A percentile compares a stretch with the other conserved stretches of the same genome.
Conservation (phyloP, 805 yeast genomes). For the Hanseniaspora vineae region DNA sequence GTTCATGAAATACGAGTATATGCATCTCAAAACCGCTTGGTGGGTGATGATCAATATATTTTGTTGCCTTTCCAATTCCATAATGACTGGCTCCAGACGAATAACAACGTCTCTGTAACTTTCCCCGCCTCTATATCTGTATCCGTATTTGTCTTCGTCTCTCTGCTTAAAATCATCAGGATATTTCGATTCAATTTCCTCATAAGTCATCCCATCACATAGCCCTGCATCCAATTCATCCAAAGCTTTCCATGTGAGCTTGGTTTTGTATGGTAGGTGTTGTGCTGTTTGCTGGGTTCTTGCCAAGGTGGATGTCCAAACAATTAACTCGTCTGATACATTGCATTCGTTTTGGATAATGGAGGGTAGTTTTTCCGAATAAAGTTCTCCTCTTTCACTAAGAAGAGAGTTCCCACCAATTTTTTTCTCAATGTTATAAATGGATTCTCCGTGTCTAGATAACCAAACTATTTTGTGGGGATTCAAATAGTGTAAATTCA, state of each 20-base stretch:
- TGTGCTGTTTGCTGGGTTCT: conserved; percentile 91
- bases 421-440: conserved; percentile 83
- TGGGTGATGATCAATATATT: conserved; percentile 92
- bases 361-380: conserved; percentile 70
- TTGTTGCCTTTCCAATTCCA: conserved; percentile 97
- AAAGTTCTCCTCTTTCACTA: conserved; percentile 71
- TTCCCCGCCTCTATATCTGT: conserved; percentile 95
- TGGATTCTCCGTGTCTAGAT: conserved; percentile 91
- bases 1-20: conserved; percentile 96
- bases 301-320: conserved; percentile 88
- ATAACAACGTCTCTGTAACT: conserved; percentile 92
- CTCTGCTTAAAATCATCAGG: conserved; percentile 95
- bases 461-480: conserved; percentile 80
- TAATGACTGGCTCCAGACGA: conserved; percentile 89
- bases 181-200: conserved; percentile 68
- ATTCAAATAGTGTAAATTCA: conserved; percentile 78
- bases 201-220: conserved; percentile 94
- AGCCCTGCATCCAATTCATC: conserved; percentile 97
- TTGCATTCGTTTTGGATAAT: conserved; percentile 32
- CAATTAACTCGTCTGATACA: conserved; percentile 46
- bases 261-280: conserved; percentile 61
- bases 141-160: conserved; percentile 90
- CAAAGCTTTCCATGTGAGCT: conserved; percentile 84
- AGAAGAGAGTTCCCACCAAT: conserved; percentile 91
- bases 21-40: conserved; percentile 92